These are phyloP conservation scores for Singerocomus rubriflavus DNA, from an alignment of 1,284 basidiomycete species.

Conservation along the genomic window DNA sequence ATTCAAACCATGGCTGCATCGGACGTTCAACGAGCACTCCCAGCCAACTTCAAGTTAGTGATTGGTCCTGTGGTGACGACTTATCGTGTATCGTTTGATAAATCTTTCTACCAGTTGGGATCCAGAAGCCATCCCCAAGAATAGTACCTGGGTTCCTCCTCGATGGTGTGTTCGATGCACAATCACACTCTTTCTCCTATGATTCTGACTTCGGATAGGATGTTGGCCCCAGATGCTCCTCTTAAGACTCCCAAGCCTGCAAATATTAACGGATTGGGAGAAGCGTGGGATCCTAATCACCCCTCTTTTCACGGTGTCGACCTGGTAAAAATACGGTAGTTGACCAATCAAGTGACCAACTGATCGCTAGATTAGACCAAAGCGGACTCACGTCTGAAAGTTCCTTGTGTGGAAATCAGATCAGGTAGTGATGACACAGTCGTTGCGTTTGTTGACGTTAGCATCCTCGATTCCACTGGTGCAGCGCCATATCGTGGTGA, in stretches of 20 bases:
- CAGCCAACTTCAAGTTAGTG: slow-evolving; percentile 19
- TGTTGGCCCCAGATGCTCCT: slow-evolving; percentile 14
- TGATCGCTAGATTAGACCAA: slow-evolving; percentile 19
- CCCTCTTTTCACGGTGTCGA: slow-evolving; percentile 26
- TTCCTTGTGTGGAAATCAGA: slow-evolving; percentile 27
- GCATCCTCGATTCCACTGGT: slow-evolving; percentile 35
- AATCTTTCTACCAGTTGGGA: slow-evolving; percentile 21
- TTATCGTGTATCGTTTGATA: slow-evolving; percentile 1
- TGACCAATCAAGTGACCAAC: background rate
- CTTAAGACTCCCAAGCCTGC: background rate
- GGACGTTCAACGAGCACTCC: slow-evolving; percentile 19
- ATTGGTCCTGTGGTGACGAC: background rate
- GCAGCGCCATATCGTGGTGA: slow-evolving; percentile 29
- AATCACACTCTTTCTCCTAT: background rate
- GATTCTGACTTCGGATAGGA: slow-evolving; percentile 12
- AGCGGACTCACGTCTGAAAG: slow-evolving; percentile 21
- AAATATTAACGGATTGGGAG: slow-evolving; percentile 25
- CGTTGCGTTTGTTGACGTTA: slow-evolving; percentile 31
- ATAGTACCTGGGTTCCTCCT: slow-evolving; percentile 28
- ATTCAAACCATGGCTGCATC: slow-evolving; percentile 19
- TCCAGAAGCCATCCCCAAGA: slow-evolving; percentile 19
- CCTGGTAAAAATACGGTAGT: slow-evolving; percentile 13
- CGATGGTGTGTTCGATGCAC: slow-evolving; percentile 13
- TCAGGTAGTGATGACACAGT: slow-evolving; percentile 20
- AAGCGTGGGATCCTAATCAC: slow-evolving; percentile 20